These are phyloP conservation scores for Cladophialophora psammophila DNA, from an alignment of 2,329 filamentous ascomycete genomes.

Conservation along the genomic window DNA sequence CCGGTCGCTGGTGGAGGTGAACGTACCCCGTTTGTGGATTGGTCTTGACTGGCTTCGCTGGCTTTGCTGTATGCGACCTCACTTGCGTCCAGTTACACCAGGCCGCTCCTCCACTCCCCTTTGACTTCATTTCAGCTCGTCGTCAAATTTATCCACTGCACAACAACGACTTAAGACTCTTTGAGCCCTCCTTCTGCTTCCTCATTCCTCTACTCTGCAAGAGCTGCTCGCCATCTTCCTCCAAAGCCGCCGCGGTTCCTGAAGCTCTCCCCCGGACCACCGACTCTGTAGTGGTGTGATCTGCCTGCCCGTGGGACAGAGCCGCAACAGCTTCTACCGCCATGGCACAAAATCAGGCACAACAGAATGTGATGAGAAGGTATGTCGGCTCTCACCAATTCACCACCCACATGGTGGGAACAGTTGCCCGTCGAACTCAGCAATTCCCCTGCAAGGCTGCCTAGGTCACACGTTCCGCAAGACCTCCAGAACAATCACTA, in stretches of 20 bases:
- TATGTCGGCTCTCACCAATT: constrained; percentile 5
- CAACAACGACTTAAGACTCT: constrained; percentile 20
- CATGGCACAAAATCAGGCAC: constrained; percentile 56
- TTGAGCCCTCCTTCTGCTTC: constrained; percentile 14
- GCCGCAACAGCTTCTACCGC: constrained; percentile 26
- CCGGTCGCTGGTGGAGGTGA: constrained; percentile 18
- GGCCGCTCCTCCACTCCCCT: constrained; percentile 25
- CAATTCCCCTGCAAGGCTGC: background rate
- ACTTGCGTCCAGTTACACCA: constrained; percentile 32
- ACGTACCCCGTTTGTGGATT: constrained; percentile 15
- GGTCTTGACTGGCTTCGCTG: constrained; percentile 2
- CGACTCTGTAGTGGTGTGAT: constrained; percentile 53
- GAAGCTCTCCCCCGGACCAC: constrained; percentile 40
- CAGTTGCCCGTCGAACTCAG: background rate
- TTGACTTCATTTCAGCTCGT: constrained; percentile 25
- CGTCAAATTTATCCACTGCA: constrained; percentile 23
- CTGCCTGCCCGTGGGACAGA: constrained; percentile 39
- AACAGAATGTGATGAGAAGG: constrained; percentile 70
- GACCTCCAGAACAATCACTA: background rate
- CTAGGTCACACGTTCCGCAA: background rate
- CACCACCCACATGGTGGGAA: background rate
- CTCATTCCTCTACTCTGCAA: constrained; percentile 25
- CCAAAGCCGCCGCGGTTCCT: constrained; percentile 31
- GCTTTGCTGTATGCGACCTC: constrained; percentile 25
- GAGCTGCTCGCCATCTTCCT: constrained; percentile 41